Base-by-base conservation (phyloP, 148 eudicot genomes). In the Amaranthus palmeri region DNA sequence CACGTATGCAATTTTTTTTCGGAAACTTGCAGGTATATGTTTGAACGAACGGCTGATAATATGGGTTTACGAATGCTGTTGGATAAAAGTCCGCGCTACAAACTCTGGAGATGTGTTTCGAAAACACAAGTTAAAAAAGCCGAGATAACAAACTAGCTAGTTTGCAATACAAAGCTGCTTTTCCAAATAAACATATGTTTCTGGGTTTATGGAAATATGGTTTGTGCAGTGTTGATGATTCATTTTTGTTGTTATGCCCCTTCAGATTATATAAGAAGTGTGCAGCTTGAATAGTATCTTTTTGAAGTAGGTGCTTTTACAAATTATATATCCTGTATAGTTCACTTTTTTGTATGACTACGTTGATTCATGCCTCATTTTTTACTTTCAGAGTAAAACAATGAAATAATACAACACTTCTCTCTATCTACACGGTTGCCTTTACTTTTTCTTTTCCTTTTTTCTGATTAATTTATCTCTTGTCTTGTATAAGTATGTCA, bases 31-130 rank as follows among this genome's bases (percentile, higher is more conserved):
- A 93, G 98, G 85, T 88, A 85, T 63, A 81, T 75, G 78, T 88
- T 79, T 64, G 98, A 89, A 18, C 61, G 82, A 80, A 81, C 92
- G 14, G 72, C 88, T 40, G 77, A 79, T 68, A 88, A 84, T 71
- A 81, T 73, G 44, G 98, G 98, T 64, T 76, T 93, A 84, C 79
- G 83, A 65, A 68, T 85, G 82, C 90, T 93, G 47, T 78, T 93
- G 86, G 96, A 90, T 73, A 86, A 79, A 79, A 86, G 85, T 41
- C 95, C 95, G 56, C 79, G 78, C 10, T 78, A 73, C 42, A 86
- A 87, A 69, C 85, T 77, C 50, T 86, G 96, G 96, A 86, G 87
- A 72, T 81, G 86, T 75, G 75, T 90, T 56, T 78, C 90, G 50
- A 81, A 86, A 56, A 74, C 81, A 17, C 84, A 88, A 78, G 67